Base-by-base conservation (phyloP, 2,329 filamentous ascomycete species). In the Colletotrichum camelliae region DNA sequence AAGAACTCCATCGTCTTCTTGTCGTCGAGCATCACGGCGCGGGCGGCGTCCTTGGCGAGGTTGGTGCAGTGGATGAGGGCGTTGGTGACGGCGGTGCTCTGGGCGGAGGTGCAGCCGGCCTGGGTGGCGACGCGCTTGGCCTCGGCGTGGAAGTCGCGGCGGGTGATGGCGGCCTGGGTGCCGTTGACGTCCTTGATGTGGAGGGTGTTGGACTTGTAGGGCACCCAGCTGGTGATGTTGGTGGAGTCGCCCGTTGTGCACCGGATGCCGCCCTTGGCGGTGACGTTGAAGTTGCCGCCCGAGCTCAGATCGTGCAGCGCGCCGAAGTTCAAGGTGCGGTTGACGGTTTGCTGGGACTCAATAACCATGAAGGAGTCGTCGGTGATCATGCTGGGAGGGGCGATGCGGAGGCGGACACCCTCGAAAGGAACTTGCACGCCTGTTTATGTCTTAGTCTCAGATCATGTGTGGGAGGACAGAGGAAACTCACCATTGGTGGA, bases 1-100 rank as follows among this genome's bases (percentile, higher is more conserved):
- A 94, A 94, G 87, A 92, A 94, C 80, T 92, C 90, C 29, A 82
- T 82, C 78, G 93, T 82, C 79, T 88, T 91, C 77, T 33, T 67
- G 18, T 60, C 12, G 66, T 76, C 62, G 33, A 52, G 37, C 21
- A 39, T 43, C 18, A 70, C 77, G 24, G 76, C 57, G 24, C n/a
- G 21, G 2, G 86, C 81, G 0, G 91, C 90, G 39, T 84, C 83
- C 4, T 83, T 84, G 3, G 92, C 90, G 7, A 92, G 84, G 29
- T 81, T 84, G 5, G 85, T 83, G 80, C 91, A 90, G 82, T 90
- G 89, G 76, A 78, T 81, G 24, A 93, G 83, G 3, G 91, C 91
- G 8, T 35, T n/a, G 24, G 29, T 72, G 52, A 90, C 86, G 3
- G 87, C 81, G 0, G 81, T 82, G 39, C 84, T 82, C 35, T 86